Conservation (phyloP, 495 filamentous ascomycete genomes). For the Tuber borchii region DNA sequence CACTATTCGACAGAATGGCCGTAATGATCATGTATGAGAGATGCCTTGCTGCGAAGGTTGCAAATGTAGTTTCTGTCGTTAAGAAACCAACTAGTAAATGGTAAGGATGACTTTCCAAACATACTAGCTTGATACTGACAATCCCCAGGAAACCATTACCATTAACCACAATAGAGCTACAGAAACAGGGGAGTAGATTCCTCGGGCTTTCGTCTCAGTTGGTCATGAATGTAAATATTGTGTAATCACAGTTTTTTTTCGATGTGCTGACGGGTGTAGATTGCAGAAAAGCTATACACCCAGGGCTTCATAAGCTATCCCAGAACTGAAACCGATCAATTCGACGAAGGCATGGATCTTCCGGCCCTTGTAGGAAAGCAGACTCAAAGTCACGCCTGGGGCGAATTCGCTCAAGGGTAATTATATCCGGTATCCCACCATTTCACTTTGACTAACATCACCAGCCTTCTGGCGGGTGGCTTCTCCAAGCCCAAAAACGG, state of each 20-base stretch:
- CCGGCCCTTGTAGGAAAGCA: slow-evolving; percentile 77
- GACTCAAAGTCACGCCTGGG: slow-evolving; percentile 67
- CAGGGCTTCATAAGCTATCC: slow-evolving; percentile 97
- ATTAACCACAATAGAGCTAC: slow-evolving; percentile 94
- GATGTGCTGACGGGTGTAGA: slow-evolving; percentile 36
- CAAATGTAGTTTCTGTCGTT: slow-evolving; percentile 72
- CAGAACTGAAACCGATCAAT: slow-evolving; percentile 93
- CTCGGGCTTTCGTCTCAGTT: slow-evolving; percentile 75
- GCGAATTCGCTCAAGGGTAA: slow-evolving; percentile 66
- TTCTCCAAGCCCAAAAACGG: slow-evolving; percentile 79
- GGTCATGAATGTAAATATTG: slow-evolving; percentile 62
- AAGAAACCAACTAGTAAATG: slow-evolving; percentile 90
- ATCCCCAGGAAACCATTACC: slow-evolving; percentile 64
- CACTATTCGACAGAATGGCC: slow-evolving; percentile 79
- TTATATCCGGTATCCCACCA: neutral
- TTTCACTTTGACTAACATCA: slow-evolving; percentile 19
- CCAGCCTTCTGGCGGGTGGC: slow-evolving; percentile 63
- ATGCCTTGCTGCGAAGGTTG: slow-evolving; percentile 68
- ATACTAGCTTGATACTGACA: slow-evolving; percentile 5
- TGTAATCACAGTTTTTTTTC: neutral
- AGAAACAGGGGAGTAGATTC: slow-evolving; percentile 86
- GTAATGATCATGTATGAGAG: slow-evolving; percentile 78
- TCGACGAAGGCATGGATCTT: slow-evolving; percentile 84
- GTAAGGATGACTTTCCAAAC: slow-evolving; percentile 39
- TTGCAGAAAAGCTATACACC: slow-evolving; percentile 84